Conservation (phyloP, 2,329 filamentous ascomycete species). For the Colletotrichum tamarilloi region DNA sequence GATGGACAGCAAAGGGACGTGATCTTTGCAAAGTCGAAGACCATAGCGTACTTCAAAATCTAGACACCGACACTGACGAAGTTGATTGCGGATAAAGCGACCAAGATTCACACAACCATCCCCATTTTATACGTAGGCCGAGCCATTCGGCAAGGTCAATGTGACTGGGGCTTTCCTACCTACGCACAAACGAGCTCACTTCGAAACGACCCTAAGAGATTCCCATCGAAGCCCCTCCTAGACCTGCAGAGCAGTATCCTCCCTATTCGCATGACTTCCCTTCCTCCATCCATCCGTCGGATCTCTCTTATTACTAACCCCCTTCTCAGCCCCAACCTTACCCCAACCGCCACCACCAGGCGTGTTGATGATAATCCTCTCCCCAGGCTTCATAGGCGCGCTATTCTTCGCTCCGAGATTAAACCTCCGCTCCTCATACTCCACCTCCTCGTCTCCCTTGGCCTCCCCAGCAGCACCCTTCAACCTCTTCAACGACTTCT, state of each 20-base stretch:
- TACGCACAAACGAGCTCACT: neutral
- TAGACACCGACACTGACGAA: too few species aligned
- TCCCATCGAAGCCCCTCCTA: slow-evolving; percentile 38
- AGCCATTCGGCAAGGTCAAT: too few species aligned
- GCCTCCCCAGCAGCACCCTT: slow-evolving; percentile 38
- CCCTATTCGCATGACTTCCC: slow-evolving; percentile 66
- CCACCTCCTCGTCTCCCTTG: slow-evolving; percentile 47
- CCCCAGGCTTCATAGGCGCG: slow-evolving; percentile 79
- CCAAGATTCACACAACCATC: too few species aligned
- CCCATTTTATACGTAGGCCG: too few species aligned
- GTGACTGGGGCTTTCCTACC: too few species aligned
- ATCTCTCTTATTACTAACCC: slow-evolving; percentile 64
- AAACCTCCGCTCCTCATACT: slow-evolving; percentile 71
- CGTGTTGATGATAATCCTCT: slow-evolving; percentile 81
- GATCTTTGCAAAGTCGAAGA: too few species aligned
- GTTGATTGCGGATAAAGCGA: too few species aligned
- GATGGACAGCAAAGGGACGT: too few species aligned
- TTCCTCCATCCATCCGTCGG: slow-evolving; percentile 63
- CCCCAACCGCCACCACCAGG: slow-evolving; percentile 87
- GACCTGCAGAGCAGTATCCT: slow-evolving; percentile 69
- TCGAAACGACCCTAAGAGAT: neutral
- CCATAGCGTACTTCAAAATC: too few species aligned
- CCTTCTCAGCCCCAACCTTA: slow-evolving; percentile 65
- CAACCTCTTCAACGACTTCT: slow-evolving; percentile 54
- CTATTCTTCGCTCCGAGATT: slow-evolving; percentile 85